Conservation (phyloP, 202 grass and related monocot species). For the Setaria viridis region DNA sequence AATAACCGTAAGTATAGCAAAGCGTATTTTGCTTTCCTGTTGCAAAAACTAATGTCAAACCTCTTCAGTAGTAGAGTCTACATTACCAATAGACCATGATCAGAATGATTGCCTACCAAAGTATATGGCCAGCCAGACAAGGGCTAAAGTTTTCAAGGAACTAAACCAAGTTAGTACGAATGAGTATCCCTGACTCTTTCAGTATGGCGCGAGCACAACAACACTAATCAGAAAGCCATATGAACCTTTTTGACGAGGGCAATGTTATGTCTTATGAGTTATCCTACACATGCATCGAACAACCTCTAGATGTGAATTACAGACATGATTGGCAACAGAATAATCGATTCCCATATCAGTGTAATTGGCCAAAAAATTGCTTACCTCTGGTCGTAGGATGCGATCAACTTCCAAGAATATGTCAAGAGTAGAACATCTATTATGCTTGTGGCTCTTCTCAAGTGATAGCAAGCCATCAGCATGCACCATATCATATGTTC, state of each 20-base stretch:
- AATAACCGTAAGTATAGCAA: constrained; percentile 13
- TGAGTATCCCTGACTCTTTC: too few species aligned
- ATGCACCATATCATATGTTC: constrained; percentile 99
- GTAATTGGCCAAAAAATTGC: constrained; percentile 25
- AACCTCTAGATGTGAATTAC: constrained; percentile 11
- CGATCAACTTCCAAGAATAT: constrained; percentile 99
- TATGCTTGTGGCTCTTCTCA: constrained; percentile 55
- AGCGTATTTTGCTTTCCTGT: background rate
- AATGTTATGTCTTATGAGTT: background rate
- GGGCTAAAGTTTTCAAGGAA: background rate
- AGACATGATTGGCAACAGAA: constrained; percentile 20
- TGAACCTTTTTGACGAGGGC: constrained; percentile 13
- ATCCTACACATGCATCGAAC: constrained; percentile 26
- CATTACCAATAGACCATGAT: constrained; percentile 7
- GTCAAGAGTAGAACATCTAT: constrained; percentile 77
- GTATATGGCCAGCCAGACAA: constrained; percentile 30
- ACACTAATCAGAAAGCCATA: constrained; percentile 19
- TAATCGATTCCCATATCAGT: constrained; percentile 22
- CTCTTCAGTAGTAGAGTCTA: constrained; percentile 9
- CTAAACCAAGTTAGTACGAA: background rate
- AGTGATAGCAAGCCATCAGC: constrained; percentile 91
- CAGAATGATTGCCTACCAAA: constrained; percentile 10
- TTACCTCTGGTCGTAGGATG: constrained; percentile 97
- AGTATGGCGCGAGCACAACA: background rate
- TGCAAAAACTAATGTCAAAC: constrained; percentile 8